These are phyloP conservation scores for Tolypocladium tropicale DNA, from an alignment of 2,329 filamentous ascomycete genomes.

Conservation along the genomic window DNA sequence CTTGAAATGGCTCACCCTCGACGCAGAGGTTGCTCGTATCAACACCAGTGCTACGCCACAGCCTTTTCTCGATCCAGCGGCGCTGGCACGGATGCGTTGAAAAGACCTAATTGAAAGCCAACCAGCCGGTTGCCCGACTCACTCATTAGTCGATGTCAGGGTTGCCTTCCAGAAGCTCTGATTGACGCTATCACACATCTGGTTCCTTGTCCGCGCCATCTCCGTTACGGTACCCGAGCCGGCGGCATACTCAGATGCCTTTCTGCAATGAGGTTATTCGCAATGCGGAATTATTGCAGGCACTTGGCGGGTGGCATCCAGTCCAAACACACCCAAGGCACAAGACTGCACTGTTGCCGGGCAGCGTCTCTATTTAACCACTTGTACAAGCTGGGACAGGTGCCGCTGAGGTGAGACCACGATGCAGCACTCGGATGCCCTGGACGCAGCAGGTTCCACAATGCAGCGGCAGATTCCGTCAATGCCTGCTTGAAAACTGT, in stretches of 20 bases:
- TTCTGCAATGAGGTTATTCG: neutral
- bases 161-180: no score
- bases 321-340: neutral
- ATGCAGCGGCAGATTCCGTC: neutral
- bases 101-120: neutral
- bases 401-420: neutral
- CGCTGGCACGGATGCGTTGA: slow-evolving; percentile 10
- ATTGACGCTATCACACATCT: no score
- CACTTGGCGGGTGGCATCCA: neutral
- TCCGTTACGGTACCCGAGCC: no score
- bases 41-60: slow-evolving; percentile 18
- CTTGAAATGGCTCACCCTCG: neutral
- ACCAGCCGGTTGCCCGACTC: neutral
- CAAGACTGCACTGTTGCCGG: neutral
- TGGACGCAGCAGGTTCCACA: no score
- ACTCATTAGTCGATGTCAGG: no score
- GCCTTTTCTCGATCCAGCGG: slow-evolving; percentile 23
- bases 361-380: neutral
- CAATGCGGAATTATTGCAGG: neutral
- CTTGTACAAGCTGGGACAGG: neutral
- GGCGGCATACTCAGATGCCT: neutral
- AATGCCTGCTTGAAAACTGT: no score
- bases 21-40: slow-evolving; percentile 15
- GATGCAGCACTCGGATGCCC: neutral
- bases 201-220: no score